Evolutionary conservation across 2,329 filamentous ascomycete genomes (phyloP), one percentile per base, ranked within the genome.

Genomic region (Ascochyta clinopodiicola): DNA sequence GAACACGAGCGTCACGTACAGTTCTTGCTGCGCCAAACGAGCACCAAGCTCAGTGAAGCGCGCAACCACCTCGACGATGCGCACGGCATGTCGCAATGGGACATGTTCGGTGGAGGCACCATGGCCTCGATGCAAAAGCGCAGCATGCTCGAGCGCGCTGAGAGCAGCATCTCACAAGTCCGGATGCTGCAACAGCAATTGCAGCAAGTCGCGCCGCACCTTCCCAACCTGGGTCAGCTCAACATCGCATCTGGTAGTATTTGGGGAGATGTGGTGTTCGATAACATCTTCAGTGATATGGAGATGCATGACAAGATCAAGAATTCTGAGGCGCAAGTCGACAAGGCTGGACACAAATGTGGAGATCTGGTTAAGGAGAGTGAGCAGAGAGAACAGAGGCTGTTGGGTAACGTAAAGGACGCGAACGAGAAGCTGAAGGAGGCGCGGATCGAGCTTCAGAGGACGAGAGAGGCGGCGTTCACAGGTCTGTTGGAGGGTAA

Each of bases 111-210:
- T 36, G 81, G 81, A 15, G 81, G 80, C 12, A 75, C 74, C 4
- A 74, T 81, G 43, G 68, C 71, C 2, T 81, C 83, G 64, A 81
- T 84, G 78, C 79, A 82, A 73, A 84, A 87, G 70, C 77, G 81
- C 22, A 80, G 79, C 57, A 77, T 79, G 7, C 76, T 88, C 13
- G 74, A 77, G 40, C 72, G 75, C 34, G 82, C 82, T 9, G 80
- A 85, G 56, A 74, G 70, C 15, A 59, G 71, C 24, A 73, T 81
- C 32, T 67, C 63, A 7, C 74, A 81, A 54, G 79, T 79, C 24
- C 69, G 65, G 25, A 70, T 69, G 66, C 55, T 73, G 4, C 64
- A 69, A 6, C 44, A 69, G 6, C 79, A 81, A 44, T 77, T 83
- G 2, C 72, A 71, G 43, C 68, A 69, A 6, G 64, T 77, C 13